Percentiles rank a stretch among this genome's conserved stretches.
These are phyloP conservation scores for Candida easanensis DNA, from an alignment of 805 yeast species.

Conservation along the genomic window DNA sequence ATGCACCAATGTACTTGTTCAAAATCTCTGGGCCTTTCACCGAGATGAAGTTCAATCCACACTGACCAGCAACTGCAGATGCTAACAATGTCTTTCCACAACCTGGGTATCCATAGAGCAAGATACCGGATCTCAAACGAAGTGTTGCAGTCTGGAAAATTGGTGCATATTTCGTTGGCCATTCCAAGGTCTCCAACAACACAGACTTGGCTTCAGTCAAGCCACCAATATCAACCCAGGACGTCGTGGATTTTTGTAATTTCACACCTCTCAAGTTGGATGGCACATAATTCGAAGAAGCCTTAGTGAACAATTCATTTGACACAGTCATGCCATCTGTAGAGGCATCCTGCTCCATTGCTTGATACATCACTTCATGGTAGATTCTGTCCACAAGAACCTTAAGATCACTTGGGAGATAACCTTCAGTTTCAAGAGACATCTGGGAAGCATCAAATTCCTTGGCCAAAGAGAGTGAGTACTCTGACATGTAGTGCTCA, in stretches of 20 bases:
- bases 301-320: conserved; percentile 45
- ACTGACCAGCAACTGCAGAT: conserved; percentile 88
- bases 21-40: conserved; percentile 95
- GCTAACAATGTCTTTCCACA: conserved; percentile 95
- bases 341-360: conserved; percentile 11
- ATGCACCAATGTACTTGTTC: conserved; percentile 95
- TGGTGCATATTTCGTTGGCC: conserved; percentile 97
- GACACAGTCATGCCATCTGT: conserved; percentile 17
- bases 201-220: conserved; percentile 70
- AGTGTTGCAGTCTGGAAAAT: conserved; percentile 88
- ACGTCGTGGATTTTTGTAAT: conserved; percentile 66
- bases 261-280: conserved; percentile 84
- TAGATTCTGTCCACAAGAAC: conserved; percentile 67
- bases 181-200: conserved; percentile 83
- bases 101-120: conserved; percentile 95
- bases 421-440: conserved; percentile 81
- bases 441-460: conserved; percentile 48
- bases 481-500: conserved; percentile 21
- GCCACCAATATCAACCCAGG: conserved; percentile 93
- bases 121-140: conserved; percentile 82
- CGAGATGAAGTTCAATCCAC: conserved; percentile 90
- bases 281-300: conserved; percentile 72
- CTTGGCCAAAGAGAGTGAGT: conserved; percentile 34
- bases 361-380: conserved; percentile 38
- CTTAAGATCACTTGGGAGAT: conserved; percentile 77